These are phyloP conservation scores for Nitzschia inconspicua DNA, from an alignment of 108 stramenopile genomes.

Conservation along the genomic window DNA sequence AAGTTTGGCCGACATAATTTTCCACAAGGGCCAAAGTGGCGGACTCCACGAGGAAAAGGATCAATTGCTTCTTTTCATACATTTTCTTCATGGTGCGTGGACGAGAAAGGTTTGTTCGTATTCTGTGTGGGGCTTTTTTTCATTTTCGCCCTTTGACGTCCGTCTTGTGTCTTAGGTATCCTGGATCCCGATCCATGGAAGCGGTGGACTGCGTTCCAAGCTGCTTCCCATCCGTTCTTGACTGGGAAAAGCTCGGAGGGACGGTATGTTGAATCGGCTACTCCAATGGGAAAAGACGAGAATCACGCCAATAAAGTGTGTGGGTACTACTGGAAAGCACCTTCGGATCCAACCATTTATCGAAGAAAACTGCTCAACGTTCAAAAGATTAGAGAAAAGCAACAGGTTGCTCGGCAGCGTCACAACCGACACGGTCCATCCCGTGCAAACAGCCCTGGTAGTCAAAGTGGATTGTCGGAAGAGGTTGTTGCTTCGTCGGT, in stretches of 20 bases:
- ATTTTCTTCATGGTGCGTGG: conserved; percentile 59
- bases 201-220: conserved; percentile 79
- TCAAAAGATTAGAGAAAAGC: conserved; percentile 64
- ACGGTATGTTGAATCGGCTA: background rate
- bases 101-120: background rate
- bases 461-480: conserved; percentile 1
- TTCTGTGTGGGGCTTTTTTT: background rate
- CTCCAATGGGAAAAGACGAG: conserved; percentile 10
- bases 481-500: background rate
- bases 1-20: conserved; percentile 65
- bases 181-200: conserved; percentile 85
- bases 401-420: conserved; percentile 29
- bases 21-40: conserved; percentile 57
- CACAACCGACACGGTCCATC: background rate
- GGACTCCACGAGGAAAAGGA: conserved; percentile 46
- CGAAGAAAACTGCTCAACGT: conserved; percentile 54
- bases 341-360: conserved; percentile 76
- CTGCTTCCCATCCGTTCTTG: conserved; percentile 72
- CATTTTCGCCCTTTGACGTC: background rate
- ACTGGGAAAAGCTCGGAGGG: conserved; percentile 27
- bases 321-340: conserved; percentile 70
- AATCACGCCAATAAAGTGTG: conserved; percentile 42
- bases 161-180: conserved; percentile 25
- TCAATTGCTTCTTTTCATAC: conserved; percentile 59
- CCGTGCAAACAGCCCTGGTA: background rate